Percentiles rank a stretch among this genome's conserved stretches.
These are phyloP conservation scores for Orychophragmus violaceus DNA, from an alignment of 345 rosid species.

Conservation along the genomic window DNA sequence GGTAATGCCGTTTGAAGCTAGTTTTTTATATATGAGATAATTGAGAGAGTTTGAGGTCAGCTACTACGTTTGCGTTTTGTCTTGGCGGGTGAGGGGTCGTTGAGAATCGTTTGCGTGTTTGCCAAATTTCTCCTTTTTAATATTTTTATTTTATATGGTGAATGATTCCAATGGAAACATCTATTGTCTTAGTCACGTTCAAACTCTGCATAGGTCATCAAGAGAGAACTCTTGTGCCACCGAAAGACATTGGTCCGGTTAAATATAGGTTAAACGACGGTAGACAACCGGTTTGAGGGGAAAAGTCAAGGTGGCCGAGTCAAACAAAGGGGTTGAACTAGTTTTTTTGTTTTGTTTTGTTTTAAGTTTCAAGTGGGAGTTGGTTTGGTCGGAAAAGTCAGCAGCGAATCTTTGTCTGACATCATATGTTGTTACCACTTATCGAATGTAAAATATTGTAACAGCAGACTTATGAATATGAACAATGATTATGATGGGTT, in stretches of 20 bases:
- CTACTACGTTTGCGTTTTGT: conserved; percentile 23
- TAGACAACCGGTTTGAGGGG: not conserved
- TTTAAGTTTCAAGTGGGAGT: conserved; percentile 12
- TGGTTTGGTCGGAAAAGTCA: conserved; percentile 28
- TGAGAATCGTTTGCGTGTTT: conserved; percentile 22
- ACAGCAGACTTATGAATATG: not conserved
- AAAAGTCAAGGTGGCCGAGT: not conserved
- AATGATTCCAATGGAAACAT: conserved; percentile 23
- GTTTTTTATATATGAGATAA: not conserved
- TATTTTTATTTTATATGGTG: not conserved
- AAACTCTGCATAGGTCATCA: conserved; percentile 3
- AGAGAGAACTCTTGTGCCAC: conserved; percentile 8
- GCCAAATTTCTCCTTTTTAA: not conserved
- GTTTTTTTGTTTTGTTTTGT: not conserved
- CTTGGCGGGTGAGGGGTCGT: conserved; percentile 34
- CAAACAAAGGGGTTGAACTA: conserved; percentile 27
- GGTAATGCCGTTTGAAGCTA: conserved; percentile 24
- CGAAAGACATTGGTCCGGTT: conserved; percentile 10
- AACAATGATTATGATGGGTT: too few species aligned
- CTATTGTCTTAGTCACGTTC: conserved; percentile 28
- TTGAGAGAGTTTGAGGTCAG: conserved; percentile 1
- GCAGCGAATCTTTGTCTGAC: not conserved
- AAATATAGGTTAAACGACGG: not conserved
- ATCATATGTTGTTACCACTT: not conserved
- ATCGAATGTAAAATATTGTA: not conserved